Evolutionary conservation across 805 yeast species (phyloP), one percentile per base, ranked within the genome.

Genomic region (Pichia membranifaciens): DNA sequence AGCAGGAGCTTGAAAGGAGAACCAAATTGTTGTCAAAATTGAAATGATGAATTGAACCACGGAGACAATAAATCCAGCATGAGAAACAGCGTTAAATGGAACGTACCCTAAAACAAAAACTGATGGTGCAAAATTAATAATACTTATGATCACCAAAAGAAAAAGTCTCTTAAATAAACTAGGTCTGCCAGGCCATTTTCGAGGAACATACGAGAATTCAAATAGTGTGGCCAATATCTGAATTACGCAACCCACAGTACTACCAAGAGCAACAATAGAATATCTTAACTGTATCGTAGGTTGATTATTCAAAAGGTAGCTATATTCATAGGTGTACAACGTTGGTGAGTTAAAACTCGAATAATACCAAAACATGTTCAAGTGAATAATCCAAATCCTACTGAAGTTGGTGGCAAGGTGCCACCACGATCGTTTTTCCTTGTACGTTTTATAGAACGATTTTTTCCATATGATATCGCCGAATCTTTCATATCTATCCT

Each of bases 381-480:
- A 52, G 54, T 76, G 81, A 43, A 76, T 73, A 12, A 73, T 70
- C 81, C 81, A 76, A 15, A 76, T 70, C 51, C 81, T 60, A 54
- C 71, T 74, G 51, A 75, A 76, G 52, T 76, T 75, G 1, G 76
- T 69, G 0, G 75, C 61, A 3, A 72, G 51, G 57, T 76, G 81
- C 56, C 72, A 59, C 79, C 79, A 76, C 1, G 76, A 64, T 49
- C 81, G 60, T 41, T 62, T 67, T 49, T 76, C 81, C 22, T 58
- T 62, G 51, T 70, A 76, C 0, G 79, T 74, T 52, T 76, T 76
- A 50, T 58, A 62, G 48, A 75, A 72, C 1, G 60, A 62, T 15
- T 62, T 61, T 9, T 62, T 51, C 81, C 81, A 76, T 15, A 61
- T 56, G 13, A 75, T 64, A 3, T 58, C 42, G 3, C 60, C 60